Evolutionary conservation across 768 basidiomycete genomes (phyloP), one percentile per base, ranked within the genome.

Genomic region (Lentinus tigrinus): DNA sequence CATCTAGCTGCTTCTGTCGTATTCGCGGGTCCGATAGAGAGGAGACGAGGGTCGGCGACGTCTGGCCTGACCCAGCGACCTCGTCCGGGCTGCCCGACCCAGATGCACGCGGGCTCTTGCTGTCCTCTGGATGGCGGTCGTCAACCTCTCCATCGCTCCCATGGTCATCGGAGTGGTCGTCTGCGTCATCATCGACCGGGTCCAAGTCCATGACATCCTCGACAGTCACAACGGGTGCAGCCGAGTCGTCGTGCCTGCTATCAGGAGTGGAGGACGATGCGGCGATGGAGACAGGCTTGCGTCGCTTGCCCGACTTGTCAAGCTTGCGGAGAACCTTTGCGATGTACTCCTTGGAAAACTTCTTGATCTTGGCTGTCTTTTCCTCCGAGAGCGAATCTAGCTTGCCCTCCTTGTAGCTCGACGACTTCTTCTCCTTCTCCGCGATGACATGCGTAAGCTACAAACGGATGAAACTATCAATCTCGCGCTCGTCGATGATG

Each of bases 351-450:
- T 96, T 94, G 34, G 89, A 79, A 69, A 95, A 98, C 68, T 91
- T 88, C 74, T 93, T 96, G 72, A 98, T 94, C 75, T 98, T 98
- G 44, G 70, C 67, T 21, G 81, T 75, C 70, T 98, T 98, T 63
- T 98, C 95, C 4, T 95, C 90, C 3, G 91, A 86, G 23, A 98
- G 80, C 2, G 81, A 39, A 3, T 93, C 90, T 14, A 96, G 79
- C 52, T 82, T 81, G 19, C 81, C 81, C n/a, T 89, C 85, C 56
- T 79, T 81, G 68, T 89, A 98, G 42, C 83, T 85, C 3, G 85
- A 74, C 0, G 91, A 91, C 70, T 94, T 96, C 73, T 96, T 96
- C 78, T 99, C 96, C 72, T 97, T 97, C 50, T 95, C 90, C n/a
- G 87, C 81, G 56, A 99, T 89, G 50, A 92, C 70, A 57, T 89